Evolutionary conservation across 225 moss, liverwort and hornwort species (phyloP).

Genomic region (Polytrichum formosum): DNA sequence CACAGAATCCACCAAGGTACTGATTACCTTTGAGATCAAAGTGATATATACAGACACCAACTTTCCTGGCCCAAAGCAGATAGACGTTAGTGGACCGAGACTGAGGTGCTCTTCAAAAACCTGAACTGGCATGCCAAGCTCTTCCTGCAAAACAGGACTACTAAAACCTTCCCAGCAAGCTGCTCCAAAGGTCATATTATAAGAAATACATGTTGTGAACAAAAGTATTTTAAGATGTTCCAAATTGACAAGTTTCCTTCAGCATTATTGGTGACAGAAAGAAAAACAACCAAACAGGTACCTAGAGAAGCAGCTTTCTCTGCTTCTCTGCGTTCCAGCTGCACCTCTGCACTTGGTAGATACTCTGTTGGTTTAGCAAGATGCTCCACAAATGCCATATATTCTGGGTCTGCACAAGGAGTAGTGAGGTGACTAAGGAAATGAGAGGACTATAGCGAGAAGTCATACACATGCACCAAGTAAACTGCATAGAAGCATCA

Average conservation of each 20-base stretch:
- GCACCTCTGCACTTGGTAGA: slow-evolving; percentile 87
- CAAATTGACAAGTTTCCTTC: too few species aligned
- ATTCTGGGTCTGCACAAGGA: slow-evolving; percentile 70
- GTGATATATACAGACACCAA: too few species aligned
- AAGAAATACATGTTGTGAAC: neutral
- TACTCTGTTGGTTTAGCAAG: slow-evolving; percentile 74
- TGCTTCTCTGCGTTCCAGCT: slow-evolving; percentile 84
- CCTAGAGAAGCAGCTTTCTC: slow-evolving; percentile 84
- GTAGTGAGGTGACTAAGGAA: neutral
- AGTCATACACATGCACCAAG: neutral
- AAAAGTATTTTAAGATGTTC: too few species aligned
- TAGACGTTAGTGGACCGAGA: too few species aligned
- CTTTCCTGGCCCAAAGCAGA: too few species aligned
- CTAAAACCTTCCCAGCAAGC: neutral
- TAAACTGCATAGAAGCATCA: neutral
- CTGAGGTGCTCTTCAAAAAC: neutral
- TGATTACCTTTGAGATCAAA: too few species aligned
- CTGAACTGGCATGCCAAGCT: neutral
- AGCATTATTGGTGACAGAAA: too few species aligned
- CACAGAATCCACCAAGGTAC: neutral
- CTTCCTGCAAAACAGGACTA: neutral
- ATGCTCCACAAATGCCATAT: slow-evolving; percentile 69
- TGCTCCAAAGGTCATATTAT: neutral
- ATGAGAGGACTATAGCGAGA: neutral
- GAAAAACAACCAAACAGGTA: slow-evolving; percentile 7